Base-by-base conservation (phyloP, 169 alveolate genomes). In the Cryptosporidium ryanae region DNA sequence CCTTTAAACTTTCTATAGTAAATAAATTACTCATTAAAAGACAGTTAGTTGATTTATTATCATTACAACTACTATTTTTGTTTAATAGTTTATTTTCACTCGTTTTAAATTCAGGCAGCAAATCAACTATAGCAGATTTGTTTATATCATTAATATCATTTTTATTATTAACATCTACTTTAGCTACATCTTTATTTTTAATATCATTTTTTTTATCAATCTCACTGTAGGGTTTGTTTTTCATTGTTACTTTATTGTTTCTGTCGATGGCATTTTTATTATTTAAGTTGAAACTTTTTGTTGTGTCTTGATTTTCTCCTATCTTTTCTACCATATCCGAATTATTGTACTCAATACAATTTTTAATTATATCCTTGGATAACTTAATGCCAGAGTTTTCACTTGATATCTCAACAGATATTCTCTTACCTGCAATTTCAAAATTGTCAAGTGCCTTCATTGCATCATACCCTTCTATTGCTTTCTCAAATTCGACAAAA, bases 391-490 rank as follows among this genome's bases (percentile, higher is more conserved):
- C 64, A 23, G 67, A 82, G 18, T 81, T 52, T 64, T 92, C 96
- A 23, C 91, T 90, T 10, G 95, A 93, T 59, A 84, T 90, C 12
- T 95, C 92, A 8, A 96, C 98, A 38, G 95, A 93, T 34, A 97
- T 91, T 68, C 93, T 93, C 89, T 93, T 93, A 10, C 98, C 99
- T 27, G 94, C 95, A n/a, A 97, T 92, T 64, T 95, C 97, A 91
- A 96, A 95, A 48, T 97, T 98, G 82, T 97, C 95, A 98, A 98
- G 95, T 54, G 95, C 96, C 55, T 93, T 93, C 84, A 97, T 93
- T 32, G 99, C 99, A 63, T 96, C 98, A 90, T 93, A 95, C 10
- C 99, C 99, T 84, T 97, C 98, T 25, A 95, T 94, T 6, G 97
- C 94, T 64, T 95, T 90, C 70, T 94, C 94, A 92, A 93, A 97